Percentiles rank a stretch among this genome's conserved stretches.
Evolutionary conservation across 2,329 filamentous ascomycete genomes (phyloP).

Genomic region (Neobulgaria alba): DNA sequence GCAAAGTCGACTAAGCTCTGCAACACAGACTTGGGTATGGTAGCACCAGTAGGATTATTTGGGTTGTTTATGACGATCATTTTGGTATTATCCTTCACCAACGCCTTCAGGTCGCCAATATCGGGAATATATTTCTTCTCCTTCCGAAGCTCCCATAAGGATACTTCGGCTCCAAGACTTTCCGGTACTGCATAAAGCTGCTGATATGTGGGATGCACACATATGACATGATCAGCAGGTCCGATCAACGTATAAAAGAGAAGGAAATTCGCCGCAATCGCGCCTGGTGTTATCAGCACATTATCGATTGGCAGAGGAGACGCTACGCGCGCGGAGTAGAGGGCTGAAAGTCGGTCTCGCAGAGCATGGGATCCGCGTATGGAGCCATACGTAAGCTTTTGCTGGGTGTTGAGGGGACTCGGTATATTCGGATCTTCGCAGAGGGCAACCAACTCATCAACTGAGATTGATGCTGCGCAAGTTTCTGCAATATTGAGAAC

Average conservation of each 20-base stretch:
- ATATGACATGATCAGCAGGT: slow-evolving; percentile 74
- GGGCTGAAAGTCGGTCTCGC: slow-evolving; percentile 52
- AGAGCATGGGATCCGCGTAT: slow-evolving; percentile 61
- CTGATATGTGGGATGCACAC: slow-evolving; percentile 81
- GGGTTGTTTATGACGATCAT: slow-evolving; percentile 66
- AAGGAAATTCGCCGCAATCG: slow-evolving; percentile 80
- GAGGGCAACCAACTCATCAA: slow-evolving; percentile 55
- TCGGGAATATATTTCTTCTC: slow-evolving; percentile 60
- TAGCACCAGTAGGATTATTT: slow-evolving; percentile 72
- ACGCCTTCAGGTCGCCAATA: slow-evolving; percentile 51
- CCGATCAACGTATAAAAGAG: slow-evolving; percentile 63
- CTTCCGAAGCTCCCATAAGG: slow-evolving; percentile 62
- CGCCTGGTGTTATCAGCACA: slow-evolving; percentile 69
- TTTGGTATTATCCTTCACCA: slow-evolving; percentile 64
- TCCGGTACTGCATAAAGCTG: slow-evolving; percentile 70
- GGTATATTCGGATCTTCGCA: slow-evolving; percentile 42
- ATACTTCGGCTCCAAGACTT: slow-evolving; percentile 68
- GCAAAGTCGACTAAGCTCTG: slow-evolving; percentile 56
- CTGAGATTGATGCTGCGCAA: slow-evolving; percentile 65
- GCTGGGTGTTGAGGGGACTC: slow-evolving; percentile 42
- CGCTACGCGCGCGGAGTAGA: slow-evolving; percentile 50
- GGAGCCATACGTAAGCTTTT: slow-evolving; percentile 61
- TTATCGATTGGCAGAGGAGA: slow-evolving; percentile 46
- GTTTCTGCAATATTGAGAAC: slow-evolving; percentile 71
- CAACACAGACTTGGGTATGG: slow-evolving; percentile 54